Base-by-base conservation (phyloP, 345 rosid genomes). In the Syzygium jambos region DNA sequence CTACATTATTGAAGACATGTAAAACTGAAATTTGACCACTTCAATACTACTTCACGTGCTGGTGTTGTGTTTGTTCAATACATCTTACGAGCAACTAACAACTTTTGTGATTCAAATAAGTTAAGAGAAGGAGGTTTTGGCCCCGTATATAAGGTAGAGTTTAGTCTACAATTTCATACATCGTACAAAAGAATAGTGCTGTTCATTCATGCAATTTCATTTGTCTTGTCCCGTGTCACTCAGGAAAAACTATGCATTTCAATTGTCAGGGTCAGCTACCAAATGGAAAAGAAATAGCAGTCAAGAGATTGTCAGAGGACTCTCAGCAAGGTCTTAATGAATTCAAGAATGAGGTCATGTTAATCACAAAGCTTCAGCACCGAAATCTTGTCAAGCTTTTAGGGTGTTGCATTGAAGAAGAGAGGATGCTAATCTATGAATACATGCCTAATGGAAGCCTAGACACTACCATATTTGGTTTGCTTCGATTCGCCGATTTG, bases 381-480 rank as follows among this genome's bases (percentile, higher is more conserved):
- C 46, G 89, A 78, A 90, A 90, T 85, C 87, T 88, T 23, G 91
- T 88, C 9, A 88, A 86, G 25, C 87, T 88, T 9, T 10, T 85
- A 11, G 91, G 90, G 11, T 90, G 86, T 43, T 90, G 91, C 56
- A 87, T 80, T 29, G 86, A 86, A 63, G 87, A 84, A 29, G 87
- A 88, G 34, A 89, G 85, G 82, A 88, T 88, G 84, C 52, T 87
- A 23, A 83, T 90, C 22, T 86, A 90, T 43, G 89, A 90, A 84
- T 86, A 59, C 63, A 86, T 90, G 90, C 86, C 90, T 15, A 88
- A 88, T 25, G 86, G 82, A 25, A 88, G 91, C 86, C 82, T 90
- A 87, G 88, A 88, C 34, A 53, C 59, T 14, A 73, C 9, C 29
- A 30, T 88, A 55, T 77, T 88, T 30, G 89, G 87, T 85, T 43